phyloP scores from a whole-genome alignment of 495 filamentous ascomycete genomes.

The Rusavskia elegans region DNA sequence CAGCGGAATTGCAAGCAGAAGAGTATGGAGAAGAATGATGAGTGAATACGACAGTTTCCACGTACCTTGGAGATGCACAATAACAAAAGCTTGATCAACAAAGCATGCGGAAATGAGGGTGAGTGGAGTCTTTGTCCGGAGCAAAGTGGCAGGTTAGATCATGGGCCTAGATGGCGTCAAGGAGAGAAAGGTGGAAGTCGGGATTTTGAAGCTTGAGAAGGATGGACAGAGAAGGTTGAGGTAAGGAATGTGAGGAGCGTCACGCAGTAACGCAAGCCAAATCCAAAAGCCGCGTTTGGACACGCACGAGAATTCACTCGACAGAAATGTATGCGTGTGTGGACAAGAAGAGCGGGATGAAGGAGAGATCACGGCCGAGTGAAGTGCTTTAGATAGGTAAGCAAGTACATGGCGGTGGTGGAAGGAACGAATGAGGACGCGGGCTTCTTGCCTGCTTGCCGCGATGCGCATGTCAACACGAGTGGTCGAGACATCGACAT shows the following conservation, averaged over 20 bases:
- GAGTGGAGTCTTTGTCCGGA: not conserved
- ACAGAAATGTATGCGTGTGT: not conserved
- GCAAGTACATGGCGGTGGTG: not conserved
- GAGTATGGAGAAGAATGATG: not conserved
- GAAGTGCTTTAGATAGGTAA: not conserved
- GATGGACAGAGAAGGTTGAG: too few species aligned
- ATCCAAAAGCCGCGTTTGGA: too few species aligned
- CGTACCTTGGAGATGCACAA: not conserved
- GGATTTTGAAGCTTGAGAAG: too few species aligned
- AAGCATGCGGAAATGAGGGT: not conserved
- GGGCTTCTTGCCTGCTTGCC: too few species aligned
- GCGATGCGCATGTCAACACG: too few species aligned
- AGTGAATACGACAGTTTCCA: not conserved
- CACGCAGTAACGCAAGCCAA: too few species aligned
- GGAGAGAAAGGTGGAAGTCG: too few species aligned
- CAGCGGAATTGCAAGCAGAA: not conserved
- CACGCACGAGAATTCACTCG: too few species aligned
- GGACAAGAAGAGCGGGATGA: not conserved
- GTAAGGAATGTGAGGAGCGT: too few species aligned
- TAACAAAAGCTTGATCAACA: not conserved
- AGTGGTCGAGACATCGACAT: too few species aligned
- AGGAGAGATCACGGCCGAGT: not conserved
- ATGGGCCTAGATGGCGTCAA: not conserved
- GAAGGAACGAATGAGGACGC: not conserved
- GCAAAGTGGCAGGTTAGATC: not conserved